These are phyloP conservation scores for Thermoascus crustaceus DNA, from an alignment of 2,329 filamentous ascomycete genomes.

Conservation along the genomic window DNA sequence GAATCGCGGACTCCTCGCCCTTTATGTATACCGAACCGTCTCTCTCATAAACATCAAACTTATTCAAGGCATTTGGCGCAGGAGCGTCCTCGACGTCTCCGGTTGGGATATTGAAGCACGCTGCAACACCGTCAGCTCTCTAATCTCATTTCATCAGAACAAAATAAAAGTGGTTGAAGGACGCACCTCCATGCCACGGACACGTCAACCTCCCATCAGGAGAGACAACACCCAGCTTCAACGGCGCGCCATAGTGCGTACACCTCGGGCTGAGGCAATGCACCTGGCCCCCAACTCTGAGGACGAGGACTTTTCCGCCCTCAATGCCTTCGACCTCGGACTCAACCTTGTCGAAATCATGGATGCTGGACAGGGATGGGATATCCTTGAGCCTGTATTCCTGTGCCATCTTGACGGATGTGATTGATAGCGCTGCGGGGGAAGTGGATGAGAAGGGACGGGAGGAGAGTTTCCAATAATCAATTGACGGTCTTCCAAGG, in stretches of 20 bases:
- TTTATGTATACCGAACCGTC: constrained; percentile 78
- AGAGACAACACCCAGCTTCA: constrained; percentile 77
- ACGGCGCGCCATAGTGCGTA: constrained; percentile 82
- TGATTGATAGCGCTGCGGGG: constrained; percentile 6
- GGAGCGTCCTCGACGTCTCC: constrained; percentile 95
- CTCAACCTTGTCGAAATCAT: constrained; percentile 77
- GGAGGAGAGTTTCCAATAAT: no score
- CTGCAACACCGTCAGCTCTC: constrained; percentile 38
- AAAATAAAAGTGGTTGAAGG: constrained; percentile 1
- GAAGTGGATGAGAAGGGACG: constrained; percentile 8
- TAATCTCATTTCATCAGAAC: constrained; percentile 7
- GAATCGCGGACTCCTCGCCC: constrained; percentile 70
- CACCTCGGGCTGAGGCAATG: constrained; percentile 79
- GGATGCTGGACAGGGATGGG: constrained; percentile 58
- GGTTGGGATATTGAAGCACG: constrained; percentile 82
- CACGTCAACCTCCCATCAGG: constrained; percentile 78
- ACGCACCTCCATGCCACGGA: constrained; percentile 86
- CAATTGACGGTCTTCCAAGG: no score
- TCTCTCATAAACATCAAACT: constrained; percentile 72
- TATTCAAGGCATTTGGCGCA: constrained; percentile 74
- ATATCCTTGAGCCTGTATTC: constrained; percentile 61
- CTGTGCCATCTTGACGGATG: constrained; percentile 25
- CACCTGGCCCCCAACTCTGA: constrained; percentile 67
- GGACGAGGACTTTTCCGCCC: constrained; percentile 73
- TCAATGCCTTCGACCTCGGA: constrained; percentile 85